Evolutionary conservation across 2,329 filamentous ascomycete genomes (phyloP).

Genomic region (Cercospora zeina): DNA sequence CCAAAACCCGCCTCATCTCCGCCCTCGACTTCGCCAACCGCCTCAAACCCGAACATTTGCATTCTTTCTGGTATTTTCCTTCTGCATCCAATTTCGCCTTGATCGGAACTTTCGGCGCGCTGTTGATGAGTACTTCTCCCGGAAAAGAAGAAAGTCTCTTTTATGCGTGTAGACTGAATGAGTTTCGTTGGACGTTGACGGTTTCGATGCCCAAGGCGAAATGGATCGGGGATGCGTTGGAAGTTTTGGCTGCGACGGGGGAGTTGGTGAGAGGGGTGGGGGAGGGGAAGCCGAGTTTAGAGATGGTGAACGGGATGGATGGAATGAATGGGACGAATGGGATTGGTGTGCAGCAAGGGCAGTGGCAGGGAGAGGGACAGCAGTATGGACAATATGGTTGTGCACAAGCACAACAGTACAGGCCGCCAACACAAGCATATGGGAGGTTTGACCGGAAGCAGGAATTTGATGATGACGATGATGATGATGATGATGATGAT

Average conservation of each 20-base stretch:
- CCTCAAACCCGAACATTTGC: slow-evolving; percentile 78
- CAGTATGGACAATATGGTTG: too few relatives aligned
- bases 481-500: not conserved
- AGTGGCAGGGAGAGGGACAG: too few relatives aligned
- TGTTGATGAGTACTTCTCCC: slow-evolving; percentile 86
- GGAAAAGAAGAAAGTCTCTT: slow-evolving; percentile 88
- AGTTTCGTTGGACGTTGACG: slow-evolving; percentile 91
- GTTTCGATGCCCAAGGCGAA: slow-evolving; percentile 73
- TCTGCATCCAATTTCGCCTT: slow-evolving; percentile 89
- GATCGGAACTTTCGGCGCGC: slow-evolving; percentile 87
- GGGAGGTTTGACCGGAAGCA: not conserved
- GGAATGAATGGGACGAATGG: not conserved
- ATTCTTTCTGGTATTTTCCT: slow-evolving; percentile 90
- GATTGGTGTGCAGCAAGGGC: too few relatives aligned
- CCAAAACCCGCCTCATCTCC: slow-evolving; percentile 89
- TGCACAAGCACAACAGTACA: too few relatives aligned
- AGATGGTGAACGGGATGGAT: not conserved
- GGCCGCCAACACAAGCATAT: not conserved
- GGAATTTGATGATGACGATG: not conserved
- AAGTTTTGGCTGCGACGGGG: slow-evolving; percentile 48
- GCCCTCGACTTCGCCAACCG: slow-evolving; percentile 98
- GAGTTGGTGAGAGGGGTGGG: slow-evolving; percentile 49
- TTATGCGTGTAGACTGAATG: slow-evolving; percentile 78
- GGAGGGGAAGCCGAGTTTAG: slow-evolving; percentile 43
- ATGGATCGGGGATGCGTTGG: slow-evolving; percentile 50